phyloP scores from a whole-genome alignment of 768 basidiomycete species.

The Goffeauzyma gilvescens region DNA sequence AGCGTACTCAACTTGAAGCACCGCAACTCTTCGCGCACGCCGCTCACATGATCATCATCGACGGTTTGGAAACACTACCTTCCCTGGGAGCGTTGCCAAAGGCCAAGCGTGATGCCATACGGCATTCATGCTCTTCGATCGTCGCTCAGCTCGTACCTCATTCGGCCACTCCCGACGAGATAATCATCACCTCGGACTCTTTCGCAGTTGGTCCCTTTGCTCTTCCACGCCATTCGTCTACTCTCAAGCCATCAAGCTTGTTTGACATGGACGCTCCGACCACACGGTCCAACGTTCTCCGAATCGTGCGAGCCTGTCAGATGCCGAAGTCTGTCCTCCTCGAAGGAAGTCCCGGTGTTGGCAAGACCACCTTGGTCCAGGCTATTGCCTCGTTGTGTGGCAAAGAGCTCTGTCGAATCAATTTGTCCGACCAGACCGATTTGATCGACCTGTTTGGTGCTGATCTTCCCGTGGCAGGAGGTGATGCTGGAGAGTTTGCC shows the following conservation, averaged over 20 bases:
- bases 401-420: conserved; percentile 71
- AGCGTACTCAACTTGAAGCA: conserved; percentile 28
- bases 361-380: conserved; percentile 80
- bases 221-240: too few relatives aligned
- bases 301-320: conserved; percentile 76
- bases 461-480: conserved; percentile 85
- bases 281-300: conserved; percentile 65
- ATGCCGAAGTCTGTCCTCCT: conserved; percentile 75
- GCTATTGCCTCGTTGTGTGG: conserved; percentile 68
- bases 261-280: conserved; percentile 84
- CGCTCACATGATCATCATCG: conserved; percentile 77
- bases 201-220: conserved; percentile 61
- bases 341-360: conserved; percentile 94
- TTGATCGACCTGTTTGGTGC: conserved; percentile 89
- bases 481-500: conserved; percentile 72
- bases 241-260: too few relatives aligned
- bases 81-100: conserved; percentile 49
- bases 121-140: too few relatives aligned
- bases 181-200: conserved; percentile 19
- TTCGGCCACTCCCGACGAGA: too few relatives aligned
- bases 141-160: too few relatives aligned
- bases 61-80: conserved; percentile 64
- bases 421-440: conserved; percentile 94
- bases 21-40: conserved; percentile 68
- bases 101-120: too few relatives aligned